Conservation (phyloP, 371 early-diverging fungal genomes). For the Globomyces sp. region DNA sequence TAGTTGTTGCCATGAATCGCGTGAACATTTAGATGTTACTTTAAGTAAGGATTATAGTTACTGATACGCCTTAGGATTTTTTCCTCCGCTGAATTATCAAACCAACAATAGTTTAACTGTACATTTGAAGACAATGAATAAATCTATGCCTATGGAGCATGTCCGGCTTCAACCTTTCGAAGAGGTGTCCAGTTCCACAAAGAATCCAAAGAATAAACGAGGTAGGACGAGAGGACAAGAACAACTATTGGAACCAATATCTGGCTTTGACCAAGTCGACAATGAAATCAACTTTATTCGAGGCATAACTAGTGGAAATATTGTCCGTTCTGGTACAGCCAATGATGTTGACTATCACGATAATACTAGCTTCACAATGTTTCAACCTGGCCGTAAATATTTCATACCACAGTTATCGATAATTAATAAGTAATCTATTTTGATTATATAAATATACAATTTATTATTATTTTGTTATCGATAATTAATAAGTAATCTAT, state of each 20-base stretch:
- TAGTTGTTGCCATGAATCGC: slow-evolving; percentile 44
- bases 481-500: neutral
- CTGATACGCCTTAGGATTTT: neutral
- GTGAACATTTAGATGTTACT: slow-evolving; percentile 39
- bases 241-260: too few species aligned
- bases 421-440: neutral
- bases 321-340: too few species aligned
- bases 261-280: too few species aligned
- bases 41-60: slow-evolving; percentile 20
- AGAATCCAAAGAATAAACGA: too few species aligned
- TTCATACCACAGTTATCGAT: slow-evolving; percentile 2
- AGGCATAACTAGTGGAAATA: too few species aligned
- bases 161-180: slow-evolving; percentile 34
- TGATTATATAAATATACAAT: too few species aligned
- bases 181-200: neutral
- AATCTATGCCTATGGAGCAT: slow-evolving; percentile 42
- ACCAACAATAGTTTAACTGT: slow-evolving; percentile 17
- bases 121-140: slow-evolving; percentile 31
- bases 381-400: slow-evolving; percentile 5
- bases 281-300: too few species aligned
- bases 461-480: neutral
- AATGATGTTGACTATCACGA: too few species aligned
- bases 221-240: too few species aligned
- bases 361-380: neutral
- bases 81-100: neutral